A percentile compares a stretch with the other conserved stretches of the same genome.
Evolutionary conservation across 257 asterid species (phyloP).

Genomic region (Perilla frutescens): DNA sequence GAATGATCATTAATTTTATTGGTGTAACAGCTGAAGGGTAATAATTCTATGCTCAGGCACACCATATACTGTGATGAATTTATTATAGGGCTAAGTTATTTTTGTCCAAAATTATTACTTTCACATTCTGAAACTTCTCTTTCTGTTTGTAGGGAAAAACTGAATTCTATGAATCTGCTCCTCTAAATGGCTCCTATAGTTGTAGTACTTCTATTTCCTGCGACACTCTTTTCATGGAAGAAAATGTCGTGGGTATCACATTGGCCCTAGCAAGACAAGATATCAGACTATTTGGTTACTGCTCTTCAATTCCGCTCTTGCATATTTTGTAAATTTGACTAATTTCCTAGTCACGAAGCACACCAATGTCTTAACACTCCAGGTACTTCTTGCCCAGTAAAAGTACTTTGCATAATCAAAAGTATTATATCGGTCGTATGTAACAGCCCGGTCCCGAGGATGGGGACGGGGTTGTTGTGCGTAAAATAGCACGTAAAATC

Average conservation of each 20-base stretch:
- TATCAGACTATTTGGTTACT: slow-evolving; percentile 64
- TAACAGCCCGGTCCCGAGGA: too few species aligned
- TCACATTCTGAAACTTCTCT: slow-evolving; percentile 36
- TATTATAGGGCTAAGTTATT: not conserved
- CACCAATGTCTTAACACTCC: slow-evolving; percentile 91
- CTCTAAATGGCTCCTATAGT: slow-evolving; percentile 91
- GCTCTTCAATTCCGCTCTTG: slow-evolving; percentile 78
- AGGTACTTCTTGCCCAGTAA: slow-evolving; percentile 53
- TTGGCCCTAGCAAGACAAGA: slow-evolving; percentile 73
- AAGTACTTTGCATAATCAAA: not conserved
- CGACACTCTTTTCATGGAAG: slow-evolving; percentile 74
- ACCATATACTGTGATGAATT: not conserved
- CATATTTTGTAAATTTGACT: slow-evolving; percentile 82
- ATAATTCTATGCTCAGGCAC: slow-evolving; percentile 22
- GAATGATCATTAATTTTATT: too few species aligned
- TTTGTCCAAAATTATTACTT: not conserved
- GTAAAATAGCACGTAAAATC: too few species aligned
- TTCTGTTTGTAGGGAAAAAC: slow-evolving; percentile 66
- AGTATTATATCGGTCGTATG: too few species aligned
- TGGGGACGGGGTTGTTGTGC: too few species aligned
- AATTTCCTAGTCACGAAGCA: slow-evolving; percentile 89
- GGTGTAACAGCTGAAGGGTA: slow-evolving; percentile 66
- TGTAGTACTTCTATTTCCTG: slow-evolving; percentile 73
- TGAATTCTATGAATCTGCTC: slow-evolving; percentile 90
- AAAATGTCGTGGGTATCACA: slow-evolving; percentile 71